Evolutionary conservation across 2,329 filamentous ascomycete species (phyloP).

Genomic region (Ophiosphaerella herpotricha): DNA sequence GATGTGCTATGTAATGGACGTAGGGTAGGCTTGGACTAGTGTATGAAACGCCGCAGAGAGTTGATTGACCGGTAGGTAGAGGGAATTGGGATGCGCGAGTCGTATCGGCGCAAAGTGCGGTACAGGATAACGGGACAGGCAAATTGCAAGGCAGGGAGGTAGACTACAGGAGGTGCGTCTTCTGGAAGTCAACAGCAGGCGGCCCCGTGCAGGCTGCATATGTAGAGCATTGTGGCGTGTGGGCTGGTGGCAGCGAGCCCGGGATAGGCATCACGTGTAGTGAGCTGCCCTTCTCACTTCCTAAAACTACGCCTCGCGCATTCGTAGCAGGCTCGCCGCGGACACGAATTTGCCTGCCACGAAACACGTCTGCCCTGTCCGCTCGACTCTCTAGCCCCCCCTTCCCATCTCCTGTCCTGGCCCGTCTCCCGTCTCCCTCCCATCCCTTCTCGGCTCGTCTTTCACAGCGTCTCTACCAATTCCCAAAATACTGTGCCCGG

Average conservation of each 20-base stretch:
- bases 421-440: slow-evolving; percentile 11
- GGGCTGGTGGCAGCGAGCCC: no score
- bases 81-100: slow-evolving; percentile 1
- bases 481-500: neutral
- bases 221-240: no score
- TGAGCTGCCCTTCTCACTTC: no score
- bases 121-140: slow-evolving; percentile 1
- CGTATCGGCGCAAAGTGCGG: slow-evolving; percentile 2
- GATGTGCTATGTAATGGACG: slow-evolving; percentile 10
- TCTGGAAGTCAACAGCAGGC: no score
- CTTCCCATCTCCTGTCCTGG: slow-evolving; percentile 16
- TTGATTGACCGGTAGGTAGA: neutral
- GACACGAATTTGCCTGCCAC: slow-evolving; percentile 14
- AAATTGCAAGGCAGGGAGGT: no score
- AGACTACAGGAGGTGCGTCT: slow-evolving; percentile 10
- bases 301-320: no score
- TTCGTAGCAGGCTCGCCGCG: no score
- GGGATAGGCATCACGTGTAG: neutral
- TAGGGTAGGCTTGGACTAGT: neutral
- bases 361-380: slow-evolving; percentile 7
- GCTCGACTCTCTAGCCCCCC: slow-evolving; percentile 16
- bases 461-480: slow-evolving; percentile 7
- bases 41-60: neutral
- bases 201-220: no score
- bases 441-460: neutral